These are phyloP conservation scores for Hysterangium stoloniferum DNA, from an alignment of 768 basidiomycete genomes.

Conservation along the genomic window DNA sequence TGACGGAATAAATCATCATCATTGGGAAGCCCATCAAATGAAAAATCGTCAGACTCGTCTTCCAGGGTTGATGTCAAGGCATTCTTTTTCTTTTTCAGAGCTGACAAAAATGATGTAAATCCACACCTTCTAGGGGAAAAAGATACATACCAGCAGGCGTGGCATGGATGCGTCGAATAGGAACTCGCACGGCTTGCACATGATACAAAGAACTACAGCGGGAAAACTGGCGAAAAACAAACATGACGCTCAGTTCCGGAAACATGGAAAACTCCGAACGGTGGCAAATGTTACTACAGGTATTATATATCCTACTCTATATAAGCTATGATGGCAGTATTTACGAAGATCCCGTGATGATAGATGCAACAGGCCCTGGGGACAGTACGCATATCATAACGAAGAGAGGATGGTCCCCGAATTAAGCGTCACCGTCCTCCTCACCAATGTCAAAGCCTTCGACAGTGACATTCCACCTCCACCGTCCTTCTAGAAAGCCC, in stretches of 20 bases:
- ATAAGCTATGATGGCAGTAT: too few relatives aligned
- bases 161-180: neutral
- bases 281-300: too few relatives aligned
- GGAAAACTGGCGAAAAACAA: too few relatives aligned
- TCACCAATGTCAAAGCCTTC: constrained; percentile 53
- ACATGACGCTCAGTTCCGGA: too few relatives aligned
- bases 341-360: too few relatives aligned
- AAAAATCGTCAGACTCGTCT: neutral
- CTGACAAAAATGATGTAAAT: neutral
- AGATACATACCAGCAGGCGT: neutral
- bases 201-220: too few relatives aligned
- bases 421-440: constrained; percentile 2
- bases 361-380: too few relatives aligned
- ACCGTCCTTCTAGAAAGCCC: constrained; percentile 80
- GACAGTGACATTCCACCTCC: constrained; percentile 70
- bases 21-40: neutral
- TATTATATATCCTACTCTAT: too few relatives aligned
- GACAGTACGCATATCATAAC: too few relatives aligned
- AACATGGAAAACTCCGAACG: too few relatives aligned
- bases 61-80: neutral
- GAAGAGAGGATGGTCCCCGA: too few relatives aligned
- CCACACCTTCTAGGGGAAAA: neutral
- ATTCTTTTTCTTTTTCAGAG: neutral
- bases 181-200: too few relatives aligned
- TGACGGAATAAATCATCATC: constrained; percentile 6